Conservation (phyloP, 2,329 filamentous ascomycete species). For the Rutstroemia sp. region DNA sequence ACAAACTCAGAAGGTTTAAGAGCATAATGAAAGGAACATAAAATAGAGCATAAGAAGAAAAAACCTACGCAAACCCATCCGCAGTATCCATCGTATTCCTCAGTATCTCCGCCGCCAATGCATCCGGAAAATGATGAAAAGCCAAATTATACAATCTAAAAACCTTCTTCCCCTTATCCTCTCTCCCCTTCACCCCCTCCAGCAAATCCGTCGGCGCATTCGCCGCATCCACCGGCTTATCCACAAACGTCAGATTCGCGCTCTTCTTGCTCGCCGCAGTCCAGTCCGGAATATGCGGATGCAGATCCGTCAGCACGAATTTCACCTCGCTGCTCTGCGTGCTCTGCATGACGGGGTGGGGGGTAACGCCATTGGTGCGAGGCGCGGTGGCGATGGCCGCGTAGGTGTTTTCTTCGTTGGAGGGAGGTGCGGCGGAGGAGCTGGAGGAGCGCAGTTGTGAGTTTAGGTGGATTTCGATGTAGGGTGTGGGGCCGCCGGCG, state of each 20-base stretch:
- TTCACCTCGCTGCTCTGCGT: constrained; percentile 32
- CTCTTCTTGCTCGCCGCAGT: constrained; percentile 42
- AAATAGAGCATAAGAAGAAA: constrained; percentile 3
- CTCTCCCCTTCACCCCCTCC: constrained; percentile 25
- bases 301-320: constrained; percentile 60
- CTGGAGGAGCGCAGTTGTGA: constrained; percentile 27
- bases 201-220: constrained; percentile 44
- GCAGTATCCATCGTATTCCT: constrained; percentile 56
- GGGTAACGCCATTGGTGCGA: constrained; percentile 9
- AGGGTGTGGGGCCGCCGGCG: constrained; percentile 62
- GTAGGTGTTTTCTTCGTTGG: not conserved
- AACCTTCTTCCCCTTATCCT: constrained; percentile 39
- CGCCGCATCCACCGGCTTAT: constrained; percentile 56
- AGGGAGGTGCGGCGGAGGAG: constrained; percentile 21
- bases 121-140: constrained; percentile 71
- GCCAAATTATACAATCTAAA: constrained; percentile 67
- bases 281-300: constrained; percentile 57
- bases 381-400: not conserved
- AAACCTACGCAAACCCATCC: constrained; percentile 50
- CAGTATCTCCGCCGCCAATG: constrained; percentile 51
- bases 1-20: not conserved
- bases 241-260: constrained; percentile 51
- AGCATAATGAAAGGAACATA: not conserved
- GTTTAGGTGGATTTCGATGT: constrained; percentile 55
- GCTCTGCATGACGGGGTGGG: constrained; percentile 16